Percentiles rank a stretch among this genome's conserved stretches.
Evolutionary conservation across 345 rosid genomes (phyloP).

Genomic region (Populus euphratica): DNA sequence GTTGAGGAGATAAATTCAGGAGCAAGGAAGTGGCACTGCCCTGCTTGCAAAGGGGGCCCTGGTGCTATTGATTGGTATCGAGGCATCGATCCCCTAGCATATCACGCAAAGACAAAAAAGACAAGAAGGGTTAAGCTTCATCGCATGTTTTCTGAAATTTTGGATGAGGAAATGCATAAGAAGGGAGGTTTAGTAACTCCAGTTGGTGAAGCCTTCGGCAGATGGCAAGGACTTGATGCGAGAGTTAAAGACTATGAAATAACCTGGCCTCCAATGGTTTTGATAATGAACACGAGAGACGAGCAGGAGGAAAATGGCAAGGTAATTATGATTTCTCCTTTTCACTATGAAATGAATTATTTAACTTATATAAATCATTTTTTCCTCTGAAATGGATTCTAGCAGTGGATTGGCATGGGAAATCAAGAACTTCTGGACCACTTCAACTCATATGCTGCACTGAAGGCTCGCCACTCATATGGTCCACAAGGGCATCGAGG

Average conservation of each 20-base stretch:
- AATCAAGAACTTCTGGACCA: slow-evolving; percentile 17
- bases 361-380: neutral
- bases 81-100: slow-evolving; percentile 12
- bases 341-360: neutral
- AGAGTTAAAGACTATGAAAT: slow-evolving; percentile 11
- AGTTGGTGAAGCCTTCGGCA: slow-evolving; percentile 2
- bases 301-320: slow-evolving; percentile 20
- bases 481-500: slow-evolving; percentile 28
- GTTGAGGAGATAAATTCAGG: slow-evolving; percentile 9
- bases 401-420: slow-evolving; percentile 28
- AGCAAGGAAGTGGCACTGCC: slow-evolving; percentile 18
- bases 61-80: slow-evolving; percentile 23
- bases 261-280: slow-evolving; percentile 21
- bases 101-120: slow-evolving; percentile 14
- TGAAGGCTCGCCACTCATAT: slow-evolving; percentile 21
- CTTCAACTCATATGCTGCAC: slow-evolving; percentile 17
- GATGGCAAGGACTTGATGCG: slow-evolving; percentile 22
- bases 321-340: neutral
- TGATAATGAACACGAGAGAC: slow-evolving; percentile 19
- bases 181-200: slow-evolving; percentile 3
- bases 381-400: slow-evolving; percentile 1
- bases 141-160: slow-evolving; percentile 9
- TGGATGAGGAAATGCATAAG: slow-evolving; percentile 9
- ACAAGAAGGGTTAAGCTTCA: slow-evolving; percentile 14
- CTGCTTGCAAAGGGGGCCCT: slow-evolving; percentile 20